These are phyloP conservation scores for Nitzschia sp. DNA, from an alignment of 108 stramenopile species.

Conservation along the genomic window DNA sequence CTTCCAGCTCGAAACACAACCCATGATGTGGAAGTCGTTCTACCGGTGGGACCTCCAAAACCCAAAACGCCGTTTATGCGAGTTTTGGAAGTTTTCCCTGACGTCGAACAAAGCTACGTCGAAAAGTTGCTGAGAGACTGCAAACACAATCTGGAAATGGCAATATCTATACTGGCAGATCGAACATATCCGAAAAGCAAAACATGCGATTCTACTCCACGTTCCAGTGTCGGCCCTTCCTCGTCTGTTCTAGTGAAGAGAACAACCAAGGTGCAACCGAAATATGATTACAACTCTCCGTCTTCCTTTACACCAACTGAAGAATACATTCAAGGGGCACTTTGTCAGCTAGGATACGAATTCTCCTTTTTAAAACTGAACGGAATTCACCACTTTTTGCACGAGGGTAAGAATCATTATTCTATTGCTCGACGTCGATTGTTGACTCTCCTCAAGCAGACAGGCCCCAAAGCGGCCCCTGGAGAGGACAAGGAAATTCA, in stretches of 20 bases:
- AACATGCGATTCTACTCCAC: background rate
- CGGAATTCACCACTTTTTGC: background rate
- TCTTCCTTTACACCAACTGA: slow-evolving; percentile 31
- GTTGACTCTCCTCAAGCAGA: slow-evolving; percentile 11
- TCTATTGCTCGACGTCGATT: slow-evolving; percentile 29
- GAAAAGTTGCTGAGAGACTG: slow-evolving; percentile 23
- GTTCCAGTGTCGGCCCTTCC: background rate
- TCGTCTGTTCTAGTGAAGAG: background rate
- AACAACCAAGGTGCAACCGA: slow-evolving; percentile 12
- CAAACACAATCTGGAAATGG: slow-evolving; percentile 28
- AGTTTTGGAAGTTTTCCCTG: slow-evolving; percentile 49
- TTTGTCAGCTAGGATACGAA: slow-evolving; percentile 20
- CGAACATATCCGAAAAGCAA: slow-evolving; percentile 31
- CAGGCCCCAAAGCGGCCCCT: background rate
- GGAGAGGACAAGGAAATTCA: slow-evolving; percentile 18
- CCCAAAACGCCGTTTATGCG: slow-evolving; percentile 5
- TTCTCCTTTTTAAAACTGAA: slow-evolving; percentile 34
- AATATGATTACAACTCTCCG: slow-evolving; percentile 40
- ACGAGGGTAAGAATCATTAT: slow-evolving; percentile 26
- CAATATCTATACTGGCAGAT: slow-evolving; percentile 27
- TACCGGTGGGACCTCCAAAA: background rate
- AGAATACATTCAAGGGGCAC: slow-evolving; percentile 20
- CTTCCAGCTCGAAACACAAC: background rate
- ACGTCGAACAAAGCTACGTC: slow-evolving; percentile 24
- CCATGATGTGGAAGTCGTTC: background rate